phyloP scores from a whole-genome alignment of 306 rosid genomes.

The Trichosanthes cucumerina region DNA sequence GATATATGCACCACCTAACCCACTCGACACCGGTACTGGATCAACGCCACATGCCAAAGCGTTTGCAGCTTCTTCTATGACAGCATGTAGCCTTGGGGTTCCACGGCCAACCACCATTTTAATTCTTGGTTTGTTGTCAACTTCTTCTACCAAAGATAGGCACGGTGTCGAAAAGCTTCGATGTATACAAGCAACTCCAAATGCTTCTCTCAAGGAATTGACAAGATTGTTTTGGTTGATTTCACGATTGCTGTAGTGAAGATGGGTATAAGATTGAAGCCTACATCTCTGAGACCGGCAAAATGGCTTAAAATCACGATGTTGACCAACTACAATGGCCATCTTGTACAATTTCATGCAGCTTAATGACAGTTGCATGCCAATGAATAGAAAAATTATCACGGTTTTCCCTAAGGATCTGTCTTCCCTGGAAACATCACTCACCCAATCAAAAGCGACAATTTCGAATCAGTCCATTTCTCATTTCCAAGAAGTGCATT shows the following conservation, averaged over 20 bases:
- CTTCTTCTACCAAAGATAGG: conserved; percentile 53
- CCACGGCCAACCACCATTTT: conserved; percentile 54
- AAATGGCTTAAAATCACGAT: conserved; percentile 50
- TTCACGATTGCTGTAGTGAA: conserved; percentile 36
- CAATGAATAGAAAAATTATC: conserved; percentile 20
- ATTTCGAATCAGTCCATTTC: conserved; percentile 1
- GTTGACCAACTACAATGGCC: conserved; percentile 71
- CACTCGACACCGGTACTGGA: conserved; percentile 54
- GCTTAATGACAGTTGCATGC: conserved; percentile 39
- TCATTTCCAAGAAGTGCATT: not conserved
- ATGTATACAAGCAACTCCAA: conserved; percentile 46
- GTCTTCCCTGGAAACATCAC: conserved; percentile 11
- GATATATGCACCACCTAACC: conserved; percentile 75
- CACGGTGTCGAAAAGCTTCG: conserved; percentile 93
- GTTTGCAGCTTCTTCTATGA: conserved; percentile 68
- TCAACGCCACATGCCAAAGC: conserved; percentile 68
- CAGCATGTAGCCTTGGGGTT: conserved; percentile 43
- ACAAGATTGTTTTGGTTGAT: conserved; percentile 25
- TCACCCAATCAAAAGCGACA: not conserved
- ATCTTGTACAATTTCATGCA: conserved; percentile 52
- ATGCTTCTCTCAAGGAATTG: conserved; percentile 40
- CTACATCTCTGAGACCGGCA: conserved; percentile 57
- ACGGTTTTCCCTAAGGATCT: conserved; percentile 19
- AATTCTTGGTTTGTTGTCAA: conserved; percentile 42
- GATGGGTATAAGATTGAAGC: conserved; percentile 66